A percentile compares a stretch with the other conserved stretches of the same genome.
Evolutionary conservation across 2,329 filamentous ascomycete species (phyloP).

Genomic region (Alternaria sp.): DNA sequence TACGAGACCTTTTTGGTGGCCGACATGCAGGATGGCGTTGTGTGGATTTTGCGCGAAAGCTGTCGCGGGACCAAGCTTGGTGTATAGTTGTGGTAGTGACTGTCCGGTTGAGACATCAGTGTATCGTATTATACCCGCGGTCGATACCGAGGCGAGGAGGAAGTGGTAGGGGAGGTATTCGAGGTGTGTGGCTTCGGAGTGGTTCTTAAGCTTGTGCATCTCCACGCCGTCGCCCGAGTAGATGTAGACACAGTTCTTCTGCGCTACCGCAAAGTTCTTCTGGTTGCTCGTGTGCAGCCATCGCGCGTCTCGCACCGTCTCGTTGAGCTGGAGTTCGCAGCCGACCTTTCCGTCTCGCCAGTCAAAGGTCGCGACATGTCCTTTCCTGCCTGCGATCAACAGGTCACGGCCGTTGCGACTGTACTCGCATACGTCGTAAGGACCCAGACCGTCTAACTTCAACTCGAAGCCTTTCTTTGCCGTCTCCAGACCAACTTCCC

Average conservation of each 20-base stretch:
- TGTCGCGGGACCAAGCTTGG: conserved; percentile 81
- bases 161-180: conserved; percentile 98
- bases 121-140: conserved; percentile 83
- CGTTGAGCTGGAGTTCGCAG: conserved; percentile 87
- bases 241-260: conserved; percentile 97
- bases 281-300: conserved; percentile 85
- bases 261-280: conserved; percentile 91
- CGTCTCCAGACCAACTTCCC: conserved; percentile 77
- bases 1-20: conserved; percentile 93
- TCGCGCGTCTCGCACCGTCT: conserved; percentile 86
- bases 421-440: conserved; percentile 88
- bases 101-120: conserved; percentile 95
- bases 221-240: conserved; percentile 93
- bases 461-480: conserved; percentile 94
- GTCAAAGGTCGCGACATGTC: conserved; percentile 95
- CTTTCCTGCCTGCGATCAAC: conserved; percentile 85
- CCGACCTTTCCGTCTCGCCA: conserved; percentile 91
- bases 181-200: conserved; percentile 89
- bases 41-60: conserved; percentile 86
- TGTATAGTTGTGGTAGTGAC: conserved; percentile 83
- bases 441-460: conserved; percentile 76
- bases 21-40: conserved; percentile 90
- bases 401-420: conserved; percentile 87
- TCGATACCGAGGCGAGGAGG: conserved; percentile 84
- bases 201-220: conserved; percentile 87